phyloP scores from a whole-genome alignment of 2,329 filamentous ascomycete genomes.

The Fusarium concolor region DNA sequence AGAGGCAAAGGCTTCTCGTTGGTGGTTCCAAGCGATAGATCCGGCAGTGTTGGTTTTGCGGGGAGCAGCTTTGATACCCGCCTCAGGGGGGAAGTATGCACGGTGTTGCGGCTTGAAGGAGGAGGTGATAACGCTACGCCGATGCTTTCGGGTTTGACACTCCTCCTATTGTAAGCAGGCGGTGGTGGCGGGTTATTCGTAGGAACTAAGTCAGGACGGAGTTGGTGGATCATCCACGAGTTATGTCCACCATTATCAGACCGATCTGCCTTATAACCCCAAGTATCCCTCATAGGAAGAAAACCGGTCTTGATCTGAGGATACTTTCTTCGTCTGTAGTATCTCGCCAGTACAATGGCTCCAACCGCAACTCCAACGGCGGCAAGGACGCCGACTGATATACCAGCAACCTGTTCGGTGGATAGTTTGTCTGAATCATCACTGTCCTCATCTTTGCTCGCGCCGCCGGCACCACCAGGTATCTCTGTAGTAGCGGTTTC shows the following conservation, averaged over 20 bases:
- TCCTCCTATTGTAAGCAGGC: slow-evolving; percentile 46
- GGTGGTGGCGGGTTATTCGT: slow-evolving; percentile 36
- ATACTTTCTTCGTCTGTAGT: slow-evolving; percentile 55
- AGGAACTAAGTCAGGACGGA: slow-evolving; percentile 38
- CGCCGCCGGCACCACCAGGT: slow-evolving; percentile 22
- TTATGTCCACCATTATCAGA: slow-evolving; percentile 37
- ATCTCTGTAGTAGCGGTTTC: slow-evolving; percentile 35
- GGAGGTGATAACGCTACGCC: slow-evolving; percentile 59
- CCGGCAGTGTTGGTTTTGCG: slow-evolving; percentile 58
- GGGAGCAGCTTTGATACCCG: slow-evolving; percentile 59
- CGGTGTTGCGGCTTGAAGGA: slow-evolving; percentile 38
- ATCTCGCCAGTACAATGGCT: slow-evolving; percentile 59
- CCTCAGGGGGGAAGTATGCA: slow-evolving; percentile 45
- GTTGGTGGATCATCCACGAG: slow-evolving; percentile 46
- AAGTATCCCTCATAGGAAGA: slow-evolving; percentile 53
- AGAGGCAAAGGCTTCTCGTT: slow-evolving; percentile 32
- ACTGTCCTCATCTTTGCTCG: slow-evolving; percentile 23
- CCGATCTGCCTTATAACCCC: slow-evolving; percentile 50
- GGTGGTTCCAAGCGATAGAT: slow-evolving; percentile 29
- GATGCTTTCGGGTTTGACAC: slow-evolving; percentile 54
- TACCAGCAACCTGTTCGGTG: slow-evolving; percentile 66
- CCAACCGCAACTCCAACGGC: slow-evolving; percentile 61
- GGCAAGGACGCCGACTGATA: slow-evolving; percentile 65
- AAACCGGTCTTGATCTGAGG: slow-evolving; percentile 54
- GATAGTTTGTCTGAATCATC: slow-evolving; percentile 42